Percentiles rank a stretch among this genome's conserved stretches.
Conservation (phyloP, 2,329 filamentous ascomycete species). For the Cyclaneusma minus region DNA sequence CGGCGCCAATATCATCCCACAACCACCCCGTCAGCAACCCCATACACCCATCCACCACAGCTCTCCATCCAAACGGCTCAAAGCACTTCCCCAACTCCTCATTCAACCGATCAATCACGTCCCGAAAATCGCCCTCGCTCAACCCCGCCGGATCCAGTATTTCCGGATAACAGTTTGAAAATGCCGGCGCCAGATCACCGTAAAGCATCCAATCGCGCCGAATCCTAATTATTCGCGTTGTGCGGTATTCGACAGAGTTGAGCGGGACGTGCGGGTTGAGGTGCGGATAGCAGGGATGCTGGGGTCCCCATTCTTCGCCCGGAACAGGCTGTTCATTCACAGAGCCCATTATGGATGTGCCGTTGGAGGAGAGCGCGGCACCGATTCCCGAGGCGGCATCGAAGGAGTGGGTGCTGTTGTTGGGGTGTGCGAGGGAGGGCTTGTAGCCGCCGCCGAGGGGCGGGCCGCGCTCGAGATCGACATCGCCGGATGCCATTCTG, state of each 20-base stretch:
- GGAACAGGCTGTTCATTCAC: conserved; percentile 28
- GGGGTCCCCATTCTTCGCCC: conserved; percentile 73
- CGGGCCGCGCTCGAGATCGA: conserved; percentile 17
- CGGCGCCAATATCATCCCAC: conserved; percentile 80
- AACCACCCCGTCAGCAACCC: conserved; percentile 82
- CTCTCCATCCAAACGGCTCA: conserved; percentile 60
- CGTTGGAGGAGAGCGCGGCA: conserved; percentile 17
- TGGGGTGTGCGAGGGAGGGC: conserved; percentile 10
- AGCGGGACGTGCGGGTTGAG: conserved; percentile 79
- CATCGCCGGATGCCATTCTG: conserved; percentile 10
- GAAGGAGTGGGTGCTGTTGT: conserved; percentile 13
- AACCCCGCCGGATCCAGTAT: conserved; percentile 77
- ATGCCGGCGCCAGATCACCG: conserved; percentile 83
- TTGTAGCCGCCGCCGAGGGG: conserved; percentile 9
- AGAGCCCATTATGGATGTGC: conserved; percentile 16
- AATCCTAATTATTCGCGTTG: conserved; percentile 82
- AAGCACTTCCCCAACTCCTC: conserved; percentile 61
- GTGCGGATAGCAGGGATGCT: conserved; percentile 89
- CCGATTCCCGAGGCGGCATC: conserved; percentile 13
- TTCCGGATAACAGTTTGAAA: conserved; percentile 90
- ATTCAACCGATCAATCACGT: conserved; percentile 71
- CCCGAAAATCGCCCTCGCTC: conserved; percentile 73
- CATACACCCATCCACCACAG: conserved; percentile 64
- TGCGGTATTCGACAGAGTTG: conserved; percentile 55
- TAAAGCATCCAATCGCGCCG: conserved; percentile 80